Percentiles rank a stretch among this genome's conserved stretches.
Conservation (phyloP, 2,329 filamentous ascomycete species). For the Scedosporium apiospermum region DNA sequence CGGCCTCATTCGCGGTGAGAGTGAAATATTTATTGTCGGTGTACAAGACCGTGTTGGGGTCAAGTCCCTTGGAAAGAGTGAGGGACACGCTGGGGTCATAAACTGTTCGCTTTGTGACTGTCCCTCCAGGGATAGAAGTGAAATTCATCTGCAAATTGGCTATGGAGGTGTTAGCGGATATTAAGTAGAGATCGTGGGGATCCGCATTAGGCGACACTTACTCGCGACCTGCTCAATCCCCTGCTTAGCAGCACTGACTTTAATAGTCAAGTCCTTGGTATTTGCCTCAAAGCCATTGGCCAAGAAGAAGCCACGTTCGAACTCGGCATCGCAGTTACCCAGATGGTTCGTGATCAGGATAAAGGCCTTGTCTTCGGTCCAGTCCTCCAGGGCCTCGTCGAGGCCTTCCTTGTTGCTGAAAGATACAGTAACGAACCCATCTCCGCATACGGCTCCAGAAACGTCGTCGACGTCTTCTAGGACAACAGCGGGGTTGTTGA, state of each 20-base stretch:
- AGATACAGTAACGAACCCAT: slow-evolving; percentile 11
- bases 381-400: slow-evolving; percentile 11
- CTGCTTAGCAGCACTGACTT: slow-evolving; percentile 20
- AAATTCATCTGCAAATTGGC: slow-evolving; percentile 15
- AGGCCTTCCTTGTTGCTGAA: slow-evolving; percentile 11
- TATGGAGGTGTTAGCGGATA: slow-evolving; percentile 4
- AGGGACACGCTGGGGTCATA: slow-evolving; percentile 15
- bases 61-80: slow-evolving; percentile 11
- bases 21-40: slow-evolving; percentile 17
- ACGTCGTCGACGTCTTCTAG: slow-evolving; percentile 14
- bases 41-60: slow-evolving; percentile 20
- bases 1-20: slow-evolving; percentile 23
- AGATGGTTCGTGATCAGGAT: slow-evolving; percentile 32
- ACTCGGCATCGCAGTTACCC: slow-evolving; percentile 27
- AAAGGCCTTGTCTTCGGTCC: slow-evolving; percentile 14
- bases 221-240: slow-evolving; percentile 23
- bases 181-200: not conserved
- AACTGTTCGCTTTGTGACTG: slow-evolving; percentile 16
- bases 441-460: slow-evolving; percentile 8
- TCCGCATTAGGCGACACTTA: slow-evolving; percentile 13
- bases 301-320: slow-evolving; percentile 29
- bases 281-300: slow-evolving; percentile 19
- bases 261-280: slow-evolving; percentile 17
- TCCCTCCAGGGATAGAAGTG: slow-evolving; percentile 15
- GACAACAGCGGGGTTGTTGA: slow-evolving; percentile 14